These are phyloP conservation scores for Tricholomella constricta DNA, from an alignment of 768 basidiomycete species.

Conservation along the genomic window DNA sequence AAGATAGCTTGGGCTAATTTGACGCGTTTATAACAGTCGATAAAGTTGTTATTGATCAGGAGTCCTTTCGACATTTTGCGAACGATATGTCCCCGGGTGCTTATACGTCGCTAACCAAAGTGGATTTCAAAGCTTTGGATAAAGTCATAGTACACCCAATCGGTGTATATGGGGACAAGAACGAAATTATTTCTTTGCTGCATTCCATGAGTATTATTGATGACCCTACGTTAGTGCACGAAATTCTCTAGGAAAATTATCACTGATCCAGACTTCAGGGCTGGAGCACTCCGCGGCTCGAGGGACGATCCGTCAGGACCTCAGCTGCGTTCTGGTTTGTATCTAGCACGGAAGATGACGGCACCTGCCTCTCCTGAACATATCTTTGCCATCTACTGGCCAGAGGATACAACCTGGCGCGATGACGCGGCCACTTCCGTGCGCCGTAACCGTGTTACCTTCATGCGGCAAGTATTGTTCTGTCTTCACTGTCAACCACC, in stretches of 20 bases:
- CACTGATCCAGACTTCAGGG: slow-evolving; percentile 10
- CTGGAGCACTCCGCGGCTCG: slow-evolving; percentile 16
- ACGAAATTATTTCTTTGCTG: slow-evolving; percentile 50
- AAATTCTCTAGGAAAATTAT: neutral
- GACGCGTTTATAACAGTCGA: slow-evolving; percentile 42
- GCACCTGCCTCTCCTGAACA: slow-evolving; percentile 16
- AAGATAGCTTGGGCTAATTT: neutral
- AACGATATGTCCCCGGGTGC: slow-evolving; percentile 52
- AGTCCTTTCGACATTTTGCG: slow-evolving; percentile 48
- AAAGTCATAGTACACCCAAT: slow-evolving; percentile 45
- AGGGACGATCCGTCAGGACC: slow-evolving; percentile 22
- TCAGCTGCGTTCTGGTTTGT: slow-evolving; percentile 51
- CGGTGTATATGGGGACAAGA: slow-evolving; percentile 59
- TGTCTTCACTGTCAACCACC: neutral
- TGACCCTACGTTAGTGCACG: slow-evolving; percentile 37
- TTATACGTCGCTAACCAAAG: slow-evolving; percentile 53
- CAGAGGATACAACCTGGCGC: slow-evolving; percentile 60
- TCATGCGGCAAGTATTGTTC: slow-evolving; percentile 51
- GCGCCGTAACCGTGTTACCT: slow-evolving; percentile 55
- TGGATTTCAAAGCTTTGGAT: slow-evolving; percentile 58
- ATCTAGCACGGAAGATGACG: slow-evolving; percentile 34
- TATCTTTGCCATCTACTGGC: slow-evolving; percentile 61
- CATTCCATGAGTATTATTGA: slow-evolving; percentile 36
- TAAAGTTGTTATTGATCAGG: slow-evolving; percentile 62
- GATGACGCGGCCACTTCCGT: slow-evolving; percentile 47